Evolutionary conservation across 129 eudicot genomes (phyloP), one percentile per base, ranked within the genome.

Genomic region (Kitagawia praeruptora): DNA sequence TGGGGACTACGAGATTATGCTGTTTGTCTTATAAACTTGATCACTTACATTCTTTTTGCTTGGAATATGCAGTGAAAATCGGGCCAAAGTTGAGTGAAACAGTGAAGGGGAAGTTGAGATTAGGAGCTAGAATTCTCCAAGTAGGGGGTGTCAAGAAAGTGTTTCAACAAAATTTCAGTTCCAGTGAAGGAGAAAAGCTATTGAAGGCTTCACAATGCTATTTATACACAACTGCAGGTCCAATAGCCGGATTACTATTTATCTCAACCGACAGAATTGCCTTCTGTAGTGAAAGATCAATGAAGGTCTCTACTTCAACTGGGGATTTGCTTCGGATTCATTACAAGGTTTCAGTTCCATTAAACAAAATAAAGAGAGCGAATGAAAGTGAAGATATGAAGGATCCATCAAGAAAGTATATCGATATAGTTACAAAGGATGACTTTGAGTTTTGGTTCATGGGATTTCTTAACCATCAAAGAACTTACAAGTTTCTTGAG

Each of bases 401-500:
- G 23, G 82, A 69, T 49, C 85, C 82, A 41, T 73, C 82, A 6
- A 74, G 77, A 48, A 81, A 85, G 82, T 85, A 85, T 28, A 53
- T 82, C 4, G 47, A 82, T 14, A 37, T 85, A 38, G 82, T 85
- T 75, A 85, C 88, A 3, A 74, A 72, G 71, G 87, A 84, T 56
- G 54, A 77, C 69, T 82, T 82, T 45, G 90, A 87, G 66, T 87
- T 87, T 73, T 87, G 90, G 90, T 84, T 87, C 81, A 79, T 82
- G 84, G 90, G 90, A 40, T 87, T 87, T 64, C 42, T 78, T 6
- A 73, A 75, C 47, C 70, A 63, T n/a, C 75, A 81, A 45, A 85
- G 79, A 77, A 84, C 84, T 45, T 78, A 73, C 79, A 81, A 64
- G 39, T 61, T 75, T 40, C 73, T 84, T 23, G 70, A 82, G 44